Conservation (phyloP, 1,139 yeast species). For the Zygosaccharomyces pseudobailii region DNA sequence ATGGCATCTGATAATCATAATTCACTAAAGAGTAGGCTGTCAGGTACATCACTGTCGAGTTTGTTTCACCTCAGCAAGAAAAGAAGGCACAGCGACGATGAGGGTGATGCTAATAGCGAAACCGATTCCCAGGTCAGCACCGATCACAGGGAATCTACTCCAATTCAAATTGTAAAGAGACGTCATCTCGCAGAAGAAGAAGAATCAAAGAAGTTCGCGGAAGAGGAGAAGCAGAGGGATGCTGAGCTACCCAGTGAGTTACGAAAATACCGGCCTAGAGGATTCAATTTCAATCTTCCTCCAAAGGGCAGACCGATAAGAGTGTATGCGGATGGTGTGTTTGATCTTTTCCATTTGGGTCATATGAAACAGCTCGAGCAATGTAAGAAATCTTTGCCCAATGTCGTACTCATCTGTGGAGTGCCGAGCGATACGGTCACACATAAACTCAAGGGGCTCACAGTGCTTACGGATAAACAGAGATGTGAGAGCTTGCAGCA, state of each 20-base stretch:
- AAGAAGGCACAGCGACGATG: slow-evolving; percentile 18
- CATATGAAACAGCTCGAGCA: slow-evolving; percentile 97
- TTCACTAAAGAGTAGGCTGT: slow-evolving; percentile 27
- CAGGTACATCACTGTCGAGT: slow-evolving; percentile 29
- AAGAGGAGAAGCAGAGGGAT: slow-evolving; percentile 52
- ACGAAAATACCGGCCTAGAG: slow-evolving; percentile 66
- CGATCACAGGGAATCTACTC: slow-evolving; percentile 23
- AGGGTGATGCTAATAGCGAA: slow-evolving; percentile 9
- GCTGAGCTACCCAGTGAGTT: slow-evolving; percentile 57
- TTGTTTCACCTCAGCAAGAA: slow-evolving; percentile 28
- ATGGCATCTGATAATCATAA: slow-evolving; percentile 14
- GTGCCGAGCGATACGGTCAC: slow-evolving; percentile 87
- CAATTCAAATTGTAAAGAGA: slow-evolving; percentile 16
- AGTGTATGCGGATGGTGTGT: slow-evolving; percentile 95
- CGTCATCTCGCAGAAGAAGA: slow-evolving; percentile 16
- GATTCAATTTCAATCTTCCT: slow-evolving; percentile 70
- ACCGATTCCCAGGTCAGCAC: slow-evolving; percentile 24
- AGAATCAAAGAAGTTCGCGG: slow-evolving; percentile 41
- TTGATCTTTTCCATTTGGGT: slow-evolving; percentile 92
- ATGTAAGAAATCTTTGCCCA: slow-evolving; percentile 87
- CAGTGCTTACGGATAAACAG: slow-evolving; percentile 83
- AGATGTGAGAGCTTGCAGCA: slow-evolving; percentile 84
- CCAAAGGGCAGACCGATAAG: slow-evolving; percentile 83
- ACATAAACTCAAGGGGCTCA: slow-evolving; percentile 86
- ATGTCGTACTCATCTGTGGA: slow-evolving; percentile 83